Evolutionary conservation across 176 grass and related monocot genomes (phyloP).

Genomic region (Neostapfia colusana): DNA sequence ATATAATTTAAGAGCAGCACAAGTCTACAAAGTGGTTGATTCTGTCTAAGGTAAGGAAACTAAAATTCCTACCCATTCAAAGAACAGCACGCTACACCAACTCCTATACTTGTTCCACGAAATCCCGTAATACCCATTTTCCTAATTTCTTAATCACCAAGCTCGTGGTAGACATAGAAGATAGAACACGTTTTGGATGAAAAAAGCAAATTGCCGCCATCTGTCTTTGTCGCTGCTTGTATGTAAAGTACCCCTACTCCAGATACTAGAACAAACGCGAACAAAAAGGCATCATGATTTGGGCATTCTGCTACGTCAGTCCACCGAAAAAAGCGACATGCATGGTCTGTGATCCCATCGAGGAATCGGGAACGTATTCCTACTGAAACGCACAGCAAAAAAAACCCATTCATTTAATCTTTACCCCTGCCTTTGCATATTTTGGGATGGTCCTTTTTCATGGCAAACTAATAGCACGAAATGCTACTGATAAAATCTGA

Average conservation of each 20-base stretch:
- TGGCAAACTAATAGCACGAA: background rate
- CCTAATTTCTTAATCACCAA: slow-evolving; percentile 5
- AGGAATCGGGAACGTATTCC: background rate
- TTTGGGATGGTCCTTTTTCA: background rate
- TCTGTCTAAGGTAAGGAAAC: slow-evolving; percentile 31
- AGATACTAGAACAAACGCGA: slow-evolving; percentile 23
- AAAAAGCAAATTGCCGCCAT: background rate
- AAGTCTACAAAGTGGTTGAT: background rate
- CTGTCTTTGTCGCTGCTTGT: slow-evolving; percentile 29
- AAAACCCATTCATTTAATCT: slow-evolving; percentile 12
- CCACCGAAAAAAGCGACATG: slow-evolving; percentile 30
- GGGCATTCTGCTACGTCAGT: slow-evolving; percentile 30
- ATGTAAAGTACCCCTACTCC: slow-evolving; percentile 32
- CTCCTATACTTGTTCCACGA: slow-evolving; percentile 27
- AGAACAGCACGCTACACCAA: slow-evolving; percentile 32
- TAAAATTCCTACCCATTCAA: slow-evolving; percentile 24
- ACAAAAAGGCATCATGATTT: slow-evolving; percentile 40
- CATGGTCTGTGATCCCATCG: slow-evolving; percentile 29
- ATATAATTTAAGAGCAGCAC: background rate
- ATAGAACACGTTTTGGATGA: slow-evolving; percentile 5
- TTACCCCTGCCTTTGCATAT: slow-evolving; percentile 19
- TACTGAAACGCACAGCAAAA: slow-evolving; percentile 20
- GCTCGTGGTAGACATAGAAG: background rate
- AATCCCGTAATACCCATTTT: background rate
- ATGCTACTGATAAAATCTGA: background rate